Conservation (phyloP, 495 filamentous ascomycete genomes). For the Lophiotrema nucula region DNA sequence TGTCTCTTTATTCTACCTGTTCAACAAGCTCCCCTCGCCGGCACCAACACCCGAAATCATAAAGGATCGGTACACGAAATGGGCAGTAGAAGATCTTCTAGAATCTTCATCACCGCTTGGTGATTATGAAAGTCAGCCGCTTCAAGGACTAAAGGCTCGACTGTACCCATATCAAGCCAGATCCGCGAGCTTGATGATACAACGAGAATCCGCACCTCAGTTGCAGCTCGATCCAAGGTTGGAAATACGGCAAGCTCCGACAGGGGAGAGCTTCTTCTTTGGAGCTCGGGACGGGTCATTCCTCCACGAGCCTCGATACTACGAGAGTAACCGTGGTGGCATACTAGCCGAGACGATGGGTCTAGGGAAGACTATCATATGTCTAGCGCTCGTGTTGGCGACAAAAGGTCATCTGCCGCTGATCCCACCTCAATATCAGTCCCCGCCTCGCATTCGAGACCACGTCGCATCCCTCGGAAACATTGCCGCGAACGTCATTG, state of each 20-base stretch:
- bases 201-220: constrained; percentile 68
- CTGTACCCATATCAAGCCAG: constrained; percentile 79
- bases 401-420: constrained; percentile 67
- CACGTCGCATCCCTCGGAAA: constrained; percentile 22
- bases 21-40: constrained; percentile 80
- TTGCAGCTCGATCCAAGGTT: constrained; percentile 73
- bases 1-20: constrained; percentile 74
- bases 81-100: constrained; percentile 65
- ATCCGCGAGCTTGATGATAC: constrained; percentile 81
- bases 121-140: background rate
- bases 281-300: constrained; percentile 62
- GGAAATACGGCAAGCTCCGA: constrained; percentile 54
- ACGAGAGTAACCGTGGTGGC: constrained; percentile 75
- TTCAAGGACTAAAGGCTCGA: constrained; percentile 59
- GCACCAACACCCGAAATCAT: constrained; percentile 55
- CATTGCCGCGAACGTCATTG: constrained; percentile 17
- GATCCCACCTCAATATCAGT: constrained; percentile 62
- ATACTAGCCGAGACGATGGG: constrained; percentile 75
- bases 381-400: constrained; percentile 76
- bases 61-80: constrained; percentile 53
- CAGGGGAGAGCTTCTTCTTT: constrained; percentile 66
- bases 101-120: constrained; percentile 46
- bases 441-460: constrained; percentile 35
- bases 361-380: constrained; percentile 86
- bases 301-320: constrained; percentile 62